phyloP scores from a whole-genome alignment of 257 asterid species.

The Orobanche coerulescens region DNA sequence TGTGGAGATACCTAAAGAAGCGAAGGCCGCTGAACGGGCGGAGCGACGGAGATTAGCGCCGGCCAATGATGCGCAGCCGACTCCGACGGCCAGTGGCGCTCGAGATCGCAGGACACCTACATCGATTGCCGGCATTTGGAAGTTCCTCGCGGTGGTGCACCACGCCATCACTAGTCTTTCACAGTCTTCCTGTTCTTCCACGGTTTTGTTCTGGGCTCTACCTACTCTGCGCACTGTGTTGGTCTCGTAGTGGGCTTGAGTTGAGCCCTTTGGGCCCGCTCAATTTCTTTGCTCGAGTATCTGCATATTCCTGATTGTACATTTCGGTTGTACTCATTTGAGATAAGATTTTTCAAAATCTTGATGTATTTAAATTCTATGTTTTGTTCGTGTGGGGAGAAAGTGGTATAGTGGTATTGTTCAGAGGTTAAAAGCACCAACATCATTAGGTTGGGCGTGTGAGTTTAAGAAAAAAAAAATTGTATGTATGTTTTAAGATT shows the following conservation, averaged over 20 bases:
- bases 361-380: too few species aligned
- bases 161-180: conserved; percentile 55
- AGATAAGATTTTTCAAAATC: too few species aligned
- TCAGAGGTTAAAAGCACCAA: too few species aligned
- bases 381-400: too few species aligned
- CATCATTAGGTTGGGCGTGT: too few species aligned
- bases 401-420: too few species aligned
- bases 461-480: too few species aligned
- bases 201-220: neutral
- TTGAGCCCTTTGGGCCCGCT: neutral
- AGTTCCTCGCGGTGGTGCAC: conserved; percentile 62
- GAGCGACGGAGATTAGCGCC: conserved; percentile 43
- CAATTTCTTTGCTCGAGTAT: neutral
- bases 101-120: conserved; percentile 38
- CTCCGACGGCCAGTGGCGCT: conserved; percentile 43
- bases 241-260: neutral
- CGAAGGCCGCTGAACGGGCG: conserved; percentile 46
- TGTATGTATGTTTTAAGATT: too few species aligned
- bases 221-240: neutral
- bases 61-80: conserved; percentile 51
- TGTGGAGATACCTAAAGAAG: too few species aligned
- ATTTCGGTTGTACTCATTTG: too few species aligned
- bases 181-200: neutral
- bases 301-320: too few species aligned
- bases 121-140: conserved; percentile 60